phyloP scores from a whole-genome alignment of 345 rosid species.

The Syzygium oleosum region DNA sequence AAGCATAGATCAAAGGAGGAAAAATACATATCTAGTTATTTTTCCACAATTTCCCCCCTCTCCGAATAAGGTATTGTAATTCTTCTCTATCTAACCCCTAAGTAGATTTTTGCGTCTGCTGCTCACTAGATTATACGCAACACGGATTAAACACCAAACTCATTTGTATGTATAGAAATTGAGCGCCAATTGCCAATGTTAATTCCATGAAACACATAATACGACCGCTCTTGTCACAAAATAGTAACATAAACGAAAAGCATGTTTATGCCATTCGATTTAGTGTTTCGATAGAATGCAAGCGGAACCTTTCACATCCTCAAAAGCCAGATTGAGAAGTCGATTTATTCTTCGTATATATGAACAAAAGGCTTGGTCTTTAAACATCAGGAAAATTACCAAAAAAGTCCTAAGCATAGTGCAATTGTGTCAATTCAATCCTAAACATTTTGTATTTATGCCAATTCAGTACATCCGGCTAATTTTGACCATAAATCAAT shows the following conservation, averaged over 20 bases:
- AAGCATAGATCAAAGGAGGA: background rate
- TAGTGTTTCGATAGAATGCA: background rate
- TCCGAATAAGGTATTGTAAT: background rate
- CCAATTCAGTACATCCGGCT: too few relatives aligned
- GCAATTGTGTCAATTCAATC: background rate
- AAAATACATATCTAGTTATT: too few relatives aligned
- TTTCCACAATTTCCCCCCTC: too few relatives aligned
- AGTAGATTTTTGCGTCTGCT: too few relatives aligned
- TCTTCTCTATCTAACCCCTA: background rate
- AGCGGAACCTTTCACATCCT: background rate
- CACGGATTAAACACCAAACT: background rate
- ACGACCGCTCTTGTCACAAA: background rate
- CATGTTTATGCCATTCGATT: too few relatives aligned
- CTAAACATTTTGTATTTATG: background rate
- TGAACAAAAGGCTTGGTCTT: background rate
- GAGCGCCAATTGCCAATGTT: background rate
- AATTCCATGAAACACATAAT: background rate
- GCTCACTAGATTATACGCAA: background rate
- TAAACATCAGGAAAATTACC: background rate
- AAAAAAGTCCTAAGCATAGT: too few relatives aligned
- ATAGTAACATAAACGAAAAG: too few relatives aligned
- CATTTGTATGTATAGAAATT: background rate
- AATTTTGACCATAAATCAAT: too few relatives aligned
- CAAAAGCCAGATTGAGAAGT: background rate
- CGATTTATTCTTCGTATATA: background rate